Base-by-base conservation (phyloP, 805 yeast genomes). In the Millerago galiae region DNA sequence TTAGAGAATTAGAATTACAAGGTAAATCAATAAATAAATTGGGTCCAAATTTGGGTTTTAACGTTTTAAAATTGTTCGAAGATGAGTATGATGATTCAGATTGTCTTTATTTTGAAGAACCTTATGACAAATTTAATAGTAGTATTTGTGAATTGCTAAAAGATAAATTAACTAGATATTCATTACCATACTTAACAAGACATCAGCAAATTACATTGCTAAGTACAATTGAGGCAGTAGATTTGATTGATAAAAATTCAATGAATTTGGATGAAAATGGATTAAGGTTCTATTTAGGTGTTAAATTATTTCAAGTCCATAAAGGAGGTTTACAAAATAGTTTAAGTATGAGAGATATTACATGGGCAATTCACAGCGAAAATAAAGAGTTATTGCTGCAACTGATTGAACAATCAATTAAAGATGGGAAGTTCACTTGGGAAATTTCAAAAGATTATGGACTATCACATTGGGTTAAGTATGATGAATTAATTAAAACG, bases 161-260 rank as follows among this genome's bases (percentile, higher is more conserved):
- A 13, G 83, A 81, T 17, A 77, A 76, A 46, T 65, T 90, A 40
- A 77, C 78, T 34, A 78, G 74, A 45, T 67, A 75, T 5, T 71
- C 91, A 2, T 65, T 90, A 24, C 96, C 96, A 0, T 81, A 81
- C 47, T 59, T 90, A 25, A 88, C 96, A 0, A 78, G 96, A 46
- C 97, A 90, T 63, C 96, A 90, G 59, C 98, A 90, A 56, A 79
- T 82, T 25, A 88, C 96, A 0, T 69, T 90, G 24, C 70, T 82
- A 2, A 77, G 85, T 13, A 77, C 87, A 2, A 68, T 87, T 6
- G 80, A 76, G 37, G 81, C 89, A 2, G 65, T 85, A 21, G 67
- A 71, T 18, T 77, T 76, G 14, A 71, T 86, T 5, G 69, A 71
- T 12, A 67, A 68, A 39, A 70, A 67, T 46, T 53, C 51, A 16